phyloP scores from a whole-genome alignment of 2,329 filamentous ascomycete genomes.

The Alternaria sp. region DNA sequence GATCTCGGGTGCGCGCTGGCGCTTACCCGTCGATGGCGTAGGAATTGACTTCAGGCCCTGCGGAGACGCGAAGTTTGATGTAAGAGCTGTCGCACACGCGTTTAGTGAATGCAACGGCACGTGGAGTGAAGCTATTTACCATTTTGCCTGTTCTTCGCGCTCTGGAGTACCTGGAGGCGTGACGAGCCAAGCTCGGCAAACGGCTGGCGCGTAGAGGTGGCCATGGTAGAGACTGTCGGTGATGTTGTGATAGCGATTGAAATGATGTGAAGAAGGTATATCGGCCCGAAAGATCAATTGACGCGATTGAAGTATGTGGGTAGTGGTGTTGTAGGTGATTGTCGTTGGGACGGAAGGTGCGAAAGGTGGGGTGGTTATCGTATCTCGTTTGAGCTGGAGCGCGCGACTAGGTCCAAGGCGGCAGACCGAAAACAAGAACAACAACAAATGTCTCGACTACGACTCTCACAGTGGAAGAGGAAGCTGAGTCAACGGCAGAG shows the following conservation, averaged over 20 bases:
- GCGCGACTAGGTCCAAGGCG: slow-evolving; percentile 6
- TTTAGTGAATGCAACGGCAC: slow-evolving; percentile 23
- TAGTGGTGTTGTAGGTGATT: slow-evolving; percentile 4
- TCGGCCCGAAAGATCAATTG: slow-evolving; percentile 1
- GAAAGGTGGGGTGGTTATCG: slow-evolving; percentile 14
- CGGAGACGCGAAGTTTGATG: slow-evolving; percentile 39
- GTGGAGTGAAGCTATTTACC: slow-evolving; percentile 48
- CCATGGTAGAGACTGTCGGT: slow-evolving; percentile 26
- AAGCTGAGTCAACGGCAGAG: neutral
- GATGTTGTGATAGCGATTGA: neutral
- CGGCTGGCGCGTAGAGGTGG: slow-evolving; percentile 68
- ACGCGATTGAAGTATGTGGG: neutral
- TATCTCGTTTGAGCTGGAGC: slow-evolving; percentile 9
- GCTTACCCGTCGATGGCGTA: slow-evolving; percentile 51
- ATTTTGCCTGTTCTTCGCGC: slow-evolving; percentile 78
- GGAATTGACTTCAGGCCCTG: slow-evolving; percentile 34
- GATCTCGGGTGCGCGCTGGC: slow-evolving; percentile 50
- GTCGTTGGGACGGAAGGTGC: slow-evolving; percentile 7
- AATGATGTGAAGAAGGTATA: neutral
- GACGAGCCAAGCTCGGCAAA: slow-evolving; percentile 75
- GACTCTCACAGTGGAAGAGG: neutral
- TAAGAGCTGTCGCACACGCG: slow-evolving; percentile 37
- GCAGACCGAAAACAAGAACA: slow-evolving; percentile 1
- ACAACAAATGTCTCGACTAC: neutral
- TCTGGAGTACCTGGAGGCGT: slow-evolving; percentile 74